phyloP scores from a whole-genome alignment of 106 monocot genomes.

The Vanilla planifolia region DNA sequence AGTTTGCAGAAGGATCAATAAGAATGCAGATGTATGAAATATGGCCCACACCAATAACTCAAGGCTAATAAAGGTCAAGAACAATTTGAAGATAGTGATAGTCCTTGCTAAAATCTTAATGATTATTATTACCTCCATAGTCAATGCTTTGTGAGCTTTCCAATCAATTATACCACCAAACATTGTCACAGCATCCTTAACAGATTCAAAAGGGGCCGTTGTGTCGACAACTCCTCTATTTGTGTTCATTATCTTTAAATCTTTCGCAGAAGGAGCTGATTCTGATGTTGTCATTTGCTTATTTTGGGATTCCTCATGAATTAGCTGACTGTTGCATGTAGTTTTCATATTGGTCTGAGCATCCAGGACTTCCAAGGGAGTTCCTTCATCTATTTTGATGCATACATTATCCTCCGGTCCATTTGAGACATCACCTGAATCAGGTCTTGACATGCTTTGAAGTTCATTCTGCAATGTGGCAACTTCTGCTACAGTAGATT shows the following conservation, averaged over 20 bases:
- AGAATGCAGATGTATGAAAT: too few relatives aligned
- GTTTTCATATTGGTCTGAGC: conserved; percentile 4
- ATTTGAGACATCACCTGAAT: neutral
- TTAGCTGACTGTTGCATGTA: neutral
- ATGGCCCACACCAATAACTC: too few relatives aligned
- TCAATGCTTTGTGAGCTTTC: conserved; percentile 54
- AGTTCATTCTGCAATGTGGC: conserved; percentile 4
- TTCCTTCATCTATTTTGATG: neutral
- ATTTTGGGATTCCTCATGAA: conserved; percentile 8
- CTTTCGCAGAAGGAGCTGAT: conserved; percentile 11
- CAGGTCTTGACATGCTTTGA: neutral
- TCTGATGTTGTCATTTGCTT: conserved; percentile 8
- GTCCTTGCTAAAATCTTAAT: too few relatives aligned
- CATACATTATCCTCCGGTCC: neutral
- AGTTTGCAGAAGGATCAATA: too few relatives aligned
- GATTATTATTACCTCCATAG: conserved; percentile 35
- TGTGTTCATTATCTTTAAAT: conserved; percentile 6
- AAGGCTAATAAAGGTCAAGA: too few relatives aligned
- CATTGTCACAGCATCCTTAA: conserved; percentile 51
- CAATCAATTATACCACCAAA: conserved; percentile 66
- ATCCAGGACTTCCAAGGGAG: neutral
- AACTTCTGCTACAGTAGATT: neutral
- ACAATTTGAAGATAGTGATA: too few relatives aligned
- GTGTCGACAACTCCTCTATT: conserved; percentile 47
- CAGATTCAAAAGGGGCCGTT: conserved; percentile 61